Base-by-base conservation (phyloP, 2,329 filamentous ascomycete genomes). In the Apiospora hydei region DNA sequence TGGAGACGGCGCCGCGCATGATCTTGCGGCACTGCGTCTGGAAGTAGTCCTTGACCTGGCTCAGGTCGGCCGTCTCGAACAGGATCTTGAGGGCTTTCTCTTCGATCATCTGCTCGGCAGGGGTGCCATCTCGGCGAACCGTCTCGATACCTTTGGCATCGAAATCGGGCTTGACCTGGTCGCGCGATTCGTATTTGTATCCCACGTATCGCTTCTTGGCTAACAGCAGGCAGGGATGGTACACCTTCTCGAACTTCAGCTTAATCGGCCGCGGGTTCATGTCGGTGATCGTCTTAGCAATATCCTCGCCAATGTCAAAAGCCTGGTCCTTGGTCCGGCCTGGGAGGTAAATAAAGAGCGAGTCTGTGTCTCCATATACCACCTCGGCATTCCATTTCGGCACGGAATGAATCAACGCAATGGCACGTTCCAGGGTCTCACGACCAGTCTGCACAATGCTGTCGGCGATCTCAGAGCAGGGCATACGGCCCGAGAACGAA, bases 61-160 rank as follows among this genome's bases (percentile, higher is more conserved):
- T 96, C 21, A 99, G 87, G 81, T 99, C 96, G 24, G 93, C 89
- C 0, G 95, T 98, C 69, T 95, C 92, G 78, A 99, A 99, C 1
- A 99, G 88, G 2, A 97, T 88, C 79, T 94, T 95, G 47, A 99
- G 86, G 0, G 94, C 93, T 77, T 94, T 96, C 81, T 98, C 96
- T 82, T 98, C 94, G 67, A 99, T 97, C 85, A 96, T 98, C 80
- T 98, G 96, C 82, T 98, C 94, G 0, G 95, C 96, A 0, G 96
- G 95, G 0, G 95, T 98, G 51, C 96, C 96, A 80, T 99, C 96
- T 68, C 96, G 90, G 1, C 97, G 91, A 10, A 99, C 96, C 0
- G 97, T 99, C 85, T 99, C 97, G 75, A 98, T 99, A 43, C 97
- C 96, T 82, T 99, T 99, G 72, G 96, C 97, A 80, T 99, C 97